phyloP scores from a whole-genome alignment of 1,139 yeast species.

The Blastobotrys serpentis region DNA sequence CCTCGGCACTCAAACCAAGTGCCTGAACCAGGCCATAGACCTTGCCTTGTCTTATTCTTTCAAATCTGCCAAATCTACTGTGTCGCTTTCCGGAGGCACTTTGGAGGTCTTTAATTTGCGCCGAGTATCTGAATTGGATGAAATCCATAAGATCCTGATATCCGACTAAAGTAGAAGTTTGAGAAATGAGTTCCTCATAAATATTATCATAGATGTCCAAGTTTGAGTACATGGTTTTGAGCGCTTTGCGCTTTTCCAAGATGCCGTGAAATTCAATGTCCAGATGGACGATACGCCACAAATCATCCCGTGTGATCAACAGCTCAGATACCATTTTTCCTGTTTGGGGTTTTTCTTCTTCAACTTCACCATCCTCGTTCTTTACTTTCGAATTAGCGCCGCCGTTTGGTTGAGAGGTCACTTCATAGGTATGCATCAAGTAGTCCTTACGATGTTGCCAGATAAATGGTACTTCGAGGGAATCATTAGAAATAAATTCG shows the following conservation, averaged over 20 bases:
- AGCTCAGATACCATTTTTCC: slow-evolving; percentile 42
- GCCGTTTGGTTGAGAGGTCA: slow-evolving; percentile 14
- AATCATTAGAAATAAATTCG: slow-evolving; percentile 73
- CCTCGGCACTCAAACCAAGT: slow-evolving; percentile 74
- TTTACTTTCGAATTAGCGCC: slow-evolving; percentile 17
- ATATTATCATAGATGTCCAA: slow-evolving; percentile 58
- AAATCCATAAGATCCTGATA: slow-evolving; percentile 87
- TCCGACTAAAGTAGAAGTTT: slow-evolving; percentile 70
- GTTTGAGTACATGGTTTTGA: slow-evolving; percentile 56
- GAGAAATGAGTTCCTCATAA: slow-evolving; percentile 52
- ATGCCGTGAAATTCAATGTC: slow-evolving; percentile 89
- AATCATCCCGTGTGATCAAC: slow-evolving; percentile 54
- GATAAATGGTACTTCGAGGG: slow-evolving; percentile 91
- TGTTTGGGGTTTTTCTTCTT: slow-evolving; percentile 37
- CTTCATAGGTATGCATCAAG: slow-evolving; percentile 51
- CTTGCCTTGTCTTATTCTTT: slow-evolving; percentile 67
- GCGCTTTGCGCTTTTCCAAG: slow-evolving; percentile 67
- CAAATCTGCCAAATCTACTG: slow-evolving; percentile 69
- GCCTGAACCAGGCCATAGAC: slow-evolving; percentile 68
- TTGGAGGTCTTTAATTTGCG: slow-evolving; percentile 57
- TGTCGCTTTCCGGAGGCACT: slow-evolving; percentile 51
- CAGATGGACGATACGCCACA: slow-evolving; percentile 85
- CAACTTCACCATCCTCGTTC: slow-evolving; percentile 52
- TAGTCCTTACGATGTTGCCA: slow-evolving; percentile 96
- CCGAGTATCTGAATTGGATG: slow-evolving; percentile 74